These are phyloP conservation scores for Strobilomyces echinocephalus DNA, from an alignment of 768 basidiomycete species.

Conservation along the genomic window DNA sequence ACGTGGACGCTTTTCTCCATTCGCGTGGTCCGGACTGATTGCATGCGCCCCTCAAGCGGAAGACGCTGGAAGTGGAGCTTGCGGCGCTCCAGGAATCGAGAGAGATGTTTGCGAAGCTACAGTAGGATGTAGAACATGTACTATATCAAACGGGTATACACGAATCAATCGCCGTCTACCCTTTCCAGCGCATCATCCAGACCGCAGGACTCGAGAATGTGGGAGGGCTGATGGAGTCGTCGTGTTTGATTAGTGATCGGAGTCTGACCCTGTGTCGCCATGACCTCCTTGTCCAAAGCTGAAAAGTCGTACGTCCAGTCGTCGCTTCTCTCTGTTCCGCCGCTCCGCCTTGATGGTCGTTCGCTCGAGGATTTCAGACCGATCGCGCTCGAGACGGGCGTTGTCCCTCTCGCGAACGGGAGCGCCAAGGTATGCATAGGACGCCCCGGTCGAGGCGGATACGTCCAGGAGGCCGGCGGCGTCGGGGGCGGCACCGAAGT, in stretches of 20 bases:
- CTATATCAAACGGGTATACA: too few relatives aligned
- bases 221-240: too few relatives aligned
- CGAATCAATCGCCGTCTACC: too few relatives aligned
- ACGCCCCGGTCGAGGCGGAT: conserved; percentile 58
- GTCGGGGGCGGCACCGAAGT: conserved; percentile 77
- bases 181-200: too few relatives aligned
- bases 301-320: conserved; percentile 74
- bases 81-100: conserved; percentile 64
- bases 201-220: too few relatives aligned
- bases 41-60: conserved; percentile 5
- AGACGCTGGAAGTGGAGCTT: conserved; percentile 70
- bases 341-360: conserved; percentile 78
- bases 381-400: conserved; percentile 70
- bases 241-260: too few relatives aligned
- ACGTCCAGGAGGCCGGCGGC: conserved; percentile 69
- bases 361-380: conserved; percentile 59
- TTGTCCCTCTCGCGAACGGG: conserved; percentile 79
- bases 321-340: conserved; percentile 53
- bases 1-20: background rate
- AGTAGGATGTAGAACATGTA: conserved; percentile 28
- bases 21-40: background rate
- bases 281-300: conserved; percentile 57
- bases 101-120: conserved; percentile 70
- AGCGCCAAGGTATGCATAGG: conserved; percentile 77
- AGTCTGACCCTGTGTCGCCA: background rate